A percentile compares a stretch with the other conserved stretches of the same genome.
These are phyloP conservation scores for Coix lacrymajobi DNA, from an alignment of 176 grass and related monocot genomes.

Conservation along the genomic window DNA sequence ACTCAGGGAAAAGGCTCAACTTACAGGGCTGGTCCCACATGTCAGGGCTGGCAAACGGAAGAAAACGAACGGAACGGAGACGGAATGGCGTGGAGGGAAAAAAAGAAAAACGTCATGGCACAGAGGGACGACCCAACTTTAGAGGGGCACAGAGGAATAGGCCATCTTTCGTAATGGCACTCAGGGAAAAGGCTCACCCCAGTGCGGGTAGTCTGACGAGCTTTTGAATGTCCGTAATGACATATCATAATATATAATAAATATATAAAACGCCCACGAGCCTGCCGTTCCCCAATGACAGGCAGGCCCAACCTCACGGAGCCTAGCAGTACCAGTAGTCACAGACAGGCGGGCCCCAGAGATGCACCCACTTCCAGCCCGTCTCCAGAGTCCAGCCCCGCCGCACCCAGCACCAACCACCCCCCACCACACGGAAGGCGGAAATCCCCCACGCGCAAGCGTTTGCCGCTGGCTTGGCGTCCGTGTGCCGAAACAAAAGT, in stretches of 20 bases:
- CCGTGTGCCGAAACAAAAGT: constrained; percentile 35
- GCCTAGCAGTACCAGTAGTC: neutral
- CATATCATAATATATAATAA: neutral
- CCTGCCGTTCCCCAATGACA: neutral
- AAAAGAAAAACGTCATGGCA: too few relatives aligned
- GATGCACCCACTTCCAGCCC: neutral
- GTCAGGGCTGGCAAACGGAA: too few relatives aligned
- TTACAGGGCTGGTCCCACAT: too few relatives aligned
- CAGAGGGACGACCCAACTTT: too few relatives aligned
- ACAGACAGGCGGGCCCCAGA: neutral
- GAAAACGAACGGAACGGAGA: too few relatives aligned
- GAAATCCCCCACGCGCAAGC: constrained; percentile 26
- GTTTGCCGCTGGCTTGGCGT: constrained; percentile 20
- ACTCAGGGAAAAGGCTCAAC: too few relatives aligned
- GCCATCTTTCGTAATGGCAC: too few relatives aligned
- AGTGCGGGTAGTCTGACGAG: too few relatives aligned
- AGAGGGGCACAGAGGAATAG: too few relatives aligned
- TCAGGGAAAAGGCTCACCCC: too few relatives aligned
- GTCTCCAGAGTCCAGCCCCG: neutral
- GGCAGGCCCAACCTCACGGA: neutral
- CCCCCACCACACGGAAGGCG: constrained; percentile 19
- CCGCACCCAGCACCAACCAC: constrained; percentile 7
- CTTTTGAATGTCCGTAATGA: too few relatives aligned
- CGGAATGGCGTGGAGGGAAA: too few relatives aligned
- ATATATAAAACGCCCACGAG: neutral